Evolutionary conservation across 2,329 filamentous ascomycete species (phyloP).

Genomic region (Phyllosticta citriasiana): DNA sequence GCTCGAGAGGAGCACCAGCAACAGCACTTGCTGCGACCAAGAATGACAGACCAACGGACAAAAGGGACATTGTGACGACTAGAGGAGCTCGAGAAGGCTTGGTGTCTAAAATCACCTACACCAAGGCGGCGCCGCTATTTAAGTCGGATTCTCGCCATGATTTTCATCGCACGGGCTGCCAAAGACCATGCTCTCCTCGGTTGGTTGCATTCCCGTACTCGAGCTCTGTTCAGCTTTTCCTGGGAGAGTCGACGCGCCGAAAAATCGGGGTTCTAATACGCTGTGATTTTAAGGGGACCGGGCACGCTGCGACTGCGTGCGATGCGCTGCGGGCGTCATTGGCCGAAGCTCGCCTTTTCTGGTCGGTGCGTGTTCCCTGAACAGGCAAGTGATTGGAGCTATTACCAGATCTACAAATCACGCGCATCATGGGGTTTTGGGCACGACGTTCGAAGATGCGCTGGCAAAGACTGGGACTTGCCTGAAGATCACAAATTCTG

Average conservation of each 20-base stretch:
- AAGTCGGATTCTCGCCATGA: background rate
- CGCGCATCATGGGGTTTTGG: background rate
- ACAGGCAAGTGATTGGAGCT: background rate
- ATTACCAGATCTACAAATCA: background rate
- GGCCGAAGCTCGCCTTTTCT: background rate
- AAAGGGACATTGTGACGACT: background rate
- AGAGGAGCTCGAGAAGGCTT: background rate
- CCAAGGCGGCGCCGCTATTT: background rate
- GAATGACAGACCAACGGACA: background rate
- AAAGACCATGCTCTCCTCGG: background rate
- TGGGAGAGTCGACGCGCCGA: background rate
- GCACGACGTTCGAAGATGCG: background rate
- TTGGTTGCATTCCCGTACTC: background rate
- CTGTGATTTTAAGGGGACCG: background rate
- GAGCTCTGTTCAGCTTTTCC: background rate
- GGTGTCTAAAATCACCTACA: background rate
- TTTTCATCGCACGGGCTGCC: background rate
- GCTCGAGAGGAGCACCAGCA: slow-evolving; percentile 14
- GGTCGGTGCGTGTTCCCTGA: background rate
- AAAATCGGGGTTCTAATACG: background rate
- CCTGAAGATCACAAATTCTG: background rate
- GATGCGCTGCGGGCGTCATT: background rate
- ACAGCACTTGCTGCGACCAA: background rate
- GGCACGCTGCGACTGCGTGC: background rate
- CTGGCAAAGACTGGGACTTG: background rate